Evolutionary conservation across 345 rosid species (phyloP), one percentile per base, ranked within the genome.

Genomic region (Microcos paniculata): DNA sequence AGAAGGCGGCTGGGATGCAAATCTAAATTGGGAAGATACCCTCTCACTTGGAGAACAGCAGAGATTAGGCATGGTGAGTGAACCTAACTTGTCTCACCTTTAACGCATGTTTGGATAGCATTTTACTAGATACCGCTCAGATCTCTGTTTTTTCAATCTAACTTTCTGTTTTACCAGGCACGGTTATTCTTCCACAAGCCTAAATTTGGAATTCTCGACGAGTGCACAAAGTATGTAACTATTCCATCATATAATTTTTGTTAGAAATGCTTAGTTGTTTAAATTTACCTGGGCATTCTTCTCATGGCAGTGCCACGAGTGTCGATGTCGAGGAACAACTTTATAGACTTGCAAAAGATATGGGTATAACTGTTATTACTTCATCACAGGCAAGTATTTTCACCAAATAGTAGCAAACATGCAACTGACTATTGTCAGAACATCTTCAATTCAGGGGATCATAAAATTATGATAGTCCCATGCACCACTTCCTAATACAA

Each of bases 11-110:
- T 96, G 97, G 98, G 95, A 94, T 82, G 90, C 98, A 55, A 76
- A 77, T 70, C 74, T 81, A 49, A 90, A 91, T 75, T 96, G 99
- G 99, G 97, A 94, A 85, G 95, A 96, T 77, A 89, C 82, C 66
- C 92, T 96, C 19, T 96, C 99, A 75, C 97, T 96, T 9, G 99
- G 99, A 62, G 99, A 96, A 80, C 99, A 94, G 81, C 99, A 96
- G 82, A 90, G 99, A 82, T 83, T 96, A 72, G 97, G 99, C 79
- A 94, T 96, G 98, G 99, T 96, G 76, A 83, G 87, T 81, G 70
- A 65, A 52, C 38, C 38, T 38, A 19, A 56, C 42, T 35, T 61
- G 26, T 38, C 28, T 40, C 71, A 73, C 42, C 45, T n/a, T 42
- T 35, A 23, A 53, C 18, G 48, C 13, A 45, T 68, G 33, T 53